Base-by-base conservation (phyloP, 2,329 filamentous ascomycete species). In the Beauveria scarabaeidicola region DNA sequence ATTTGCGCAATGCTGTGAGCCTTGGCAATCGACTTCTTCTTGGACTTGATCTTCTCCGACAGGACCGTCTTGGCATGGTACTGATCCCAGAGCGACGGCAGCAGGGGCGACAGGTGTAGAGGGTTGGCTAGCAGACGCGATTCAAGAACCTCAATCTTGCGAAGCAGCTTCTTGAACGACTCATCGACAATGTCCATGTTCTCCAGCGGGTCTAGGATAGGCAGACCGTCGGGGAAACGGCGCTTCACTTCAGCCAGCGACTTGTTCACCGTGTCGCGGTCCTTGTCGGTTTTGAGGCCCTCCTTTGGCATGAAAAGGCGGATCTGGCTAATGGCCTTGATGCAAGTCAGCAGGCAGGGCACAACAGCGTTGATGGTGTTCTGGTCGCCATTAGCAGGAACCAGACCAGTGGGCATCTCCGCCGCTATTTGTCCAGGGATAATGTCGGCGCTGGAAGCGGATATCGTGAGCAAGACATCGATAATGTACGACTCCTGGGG, bases 111-210 rank as follows among this genome's bases (percentile, higher is more conserved):
- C 62, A 93, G 89, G 73, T 99, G 93, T 17, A 99, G 81, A 5
- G 93, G 91, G 72, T 96, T 97, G 15, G 90, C 84, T 29, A 97
- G 76, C 23, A 99, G 79, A 56, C 90, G 87, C 5, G 93, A 94
- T 74, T 99, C 94, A 2, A 99, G 83, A 11, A 97, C 90, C 74
- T 99, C 94, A 62, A 99, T 97, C 83, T 97, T 97, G 74, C 91
- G 78, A 60, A 97, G 82, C 4, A 97, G 83, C 71, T 91, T 91
- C 79, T 95, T 97, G 78, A 99, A 97, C 0, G 85, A 86, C 1
- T 96, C 91, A 68, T 97, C 94, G 4, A 81, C 87, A 68, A 99
- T 97, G 29, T 85, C 83, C 94, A 99, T 97, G 69, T 97, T 92
- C 72, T 97, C 92, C 43, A 99, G 87, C 0, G 94, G 94, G 68